Evolutionary conservation across 73 alveolate species (phyloP).

Genomic region (Paramecium octaurelia): DNA sequence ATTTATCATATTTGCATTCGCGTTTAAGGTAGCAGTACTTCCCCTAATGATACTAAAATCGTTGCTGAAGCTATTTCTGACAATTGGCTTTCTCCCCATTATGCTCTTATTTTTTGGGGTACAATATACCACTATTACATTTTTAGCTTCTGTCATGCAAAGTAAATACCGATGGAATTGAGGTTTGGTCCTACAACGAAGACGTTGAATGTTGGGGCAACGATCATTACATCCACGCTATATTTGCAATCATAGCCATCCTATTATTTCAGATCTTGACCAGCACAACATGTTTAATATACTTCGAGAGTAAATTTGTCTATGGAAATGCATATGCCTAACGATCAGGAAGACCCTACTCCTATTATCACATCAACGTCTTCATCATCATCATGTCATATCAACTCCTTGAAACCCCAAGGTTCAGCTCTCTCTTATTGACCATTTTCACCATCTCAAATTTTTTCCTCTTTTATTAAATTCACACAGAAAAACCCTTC

Average conservation of each 20-base stretch:
- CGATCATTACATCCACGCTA: not conserved
- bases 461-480: not conserved
- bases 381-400: not conserved
- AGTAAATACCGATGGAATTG: not conserved
- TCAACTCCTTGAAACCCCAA: not conserved
- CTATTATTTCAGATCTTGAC: not conserved
- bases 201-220: not conserved
- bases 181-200: not conserved
- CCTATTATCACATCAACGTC: not conserved
- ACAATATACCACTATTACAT: not conserved
- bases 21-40: not conserved
- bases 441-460: not conserved
- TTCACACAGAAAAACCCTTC: constrained; percentile 17
- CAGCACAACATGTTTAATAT: not conserved
- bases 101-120: constrained; percentile 39
- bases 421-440: not conserved
- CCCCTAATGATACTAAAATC: not conserved
- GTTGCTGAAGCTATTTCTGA: not conserved
- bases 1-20: not conserved
- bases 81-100: not conserved
- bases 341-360: constrained; percentile 19
- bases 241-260: not conserved
- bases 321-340: not conserved
- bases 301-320: not conserved
- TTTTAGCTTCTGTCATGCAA: not conserved